These are phyloP conservation scores for Karstenula rhodostoma DNA, from an alignment of 2,329 filamentous ascomycete genomes.

Conservation along the genomic window DNA sequence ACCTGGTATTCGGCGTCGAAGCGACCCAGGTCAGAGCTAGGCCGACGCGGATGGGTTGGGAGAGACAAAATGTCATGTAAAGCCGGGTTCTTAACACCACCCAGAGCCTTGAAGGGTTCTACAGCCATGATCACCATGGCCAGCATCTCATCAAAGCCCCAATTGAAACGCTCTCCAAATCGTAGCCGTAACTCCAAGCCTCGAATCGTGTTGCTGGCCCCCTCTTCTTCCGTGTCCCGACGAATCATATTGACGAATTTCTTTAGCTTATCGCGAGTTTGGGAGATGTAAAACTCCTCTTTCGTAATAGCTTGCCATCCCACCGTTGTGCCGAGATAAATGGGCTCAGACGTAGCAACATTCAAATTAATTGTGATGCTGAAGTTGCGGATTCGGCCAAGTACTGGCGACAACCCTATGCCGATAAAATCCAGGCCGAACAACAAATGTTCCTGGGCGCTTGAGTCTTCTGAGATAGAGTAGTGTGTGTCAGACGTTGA, in stretches of 20 bases:
- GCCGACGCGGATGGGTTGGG: too few species aligned
- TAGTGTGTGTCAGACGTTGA: background rate
- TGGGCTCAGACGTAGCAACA: background rate
- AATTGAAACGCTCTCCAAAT: background rate
- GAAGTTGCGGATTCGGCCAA: conserved; percentile 8
- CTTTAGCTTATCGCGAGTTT: background rate
- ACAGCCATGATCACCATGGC: conserved; percentile 17
- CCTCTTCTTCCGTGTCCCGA: background rate
- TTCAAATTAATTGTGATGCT: background rate
- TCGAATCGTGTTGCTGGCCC: background rate
- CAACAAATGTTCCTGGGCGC: background rate
- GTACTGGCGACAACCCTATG: background rate
- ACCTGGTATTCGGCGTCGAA: background rate
- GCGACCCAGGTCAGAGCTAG: background rate
- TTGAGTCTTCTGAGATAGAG: too few species aligned
- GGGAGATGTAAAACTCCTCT: background rate
- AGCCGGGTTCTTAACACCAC: background rate
- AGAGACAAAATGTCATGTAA: conserved; percentile 1
- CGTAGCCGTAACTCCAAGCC: background rate
- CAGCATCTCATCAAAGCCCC: conserved; percentile 17
- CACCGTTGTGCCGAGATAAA: background rate
- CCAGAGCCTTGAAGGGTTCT: conserved; percentile 19
- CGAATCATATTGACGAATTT: conserved; percentile 6
- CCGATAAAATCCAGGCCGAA: background rate
- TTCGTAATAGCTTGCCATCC: background rate